Evolutionary conservation across 495 filamentous ascomycete species (phyloP), one percentile per base, ranked within the genome.

Genomic region (Hyaloscypha hepaticicola): DNA sequence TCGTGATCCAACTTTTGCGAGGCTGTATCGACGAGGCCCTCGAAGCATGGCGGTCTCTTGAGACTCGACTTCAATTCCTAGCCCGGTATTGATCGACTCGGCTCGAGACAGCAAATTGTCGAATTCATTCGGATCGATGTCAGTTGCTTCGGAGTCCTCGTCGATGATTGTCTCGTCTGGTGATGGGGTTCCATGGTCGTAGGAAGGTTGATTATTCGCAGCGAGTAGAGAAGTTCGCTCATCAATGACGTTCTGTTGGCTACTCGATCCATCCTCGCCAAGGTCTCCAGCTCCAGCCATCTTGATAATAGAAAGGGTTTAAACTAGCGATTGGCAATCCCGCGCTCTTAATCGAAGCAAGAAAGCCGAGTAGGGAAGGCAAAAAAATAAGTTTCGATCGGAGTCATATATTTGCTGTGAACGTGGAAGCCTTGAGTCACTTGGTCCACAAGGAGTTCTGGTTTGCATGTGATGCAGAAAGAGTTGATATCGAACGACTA

Each of bases 91-190:
- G 21, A 64, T 72, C 7, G 71, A 73, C n/a, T 75, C 66, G 28
- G 77, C 77, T 56, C 76, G 70, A 0, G 77, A 74, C 14, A 81
- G 63, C 34, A 79, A 31, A 34, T 77, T n/a, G 55, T 79, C 77
- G 57, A 79, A 76, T 55, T 77, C 72, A 61, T 79, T 77, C 55
- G 75, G 69, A 57, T 75, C 74, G 12, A 78, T 69, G 9, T 75
- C 70, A 1, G 41, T 69, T 28, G 72, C 70, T 38, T 65, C 48
- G 22, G 59, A 60, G 45, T 48, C 66, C 5, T 70, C 68, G n/a
- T 61, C 71, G 41, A 4, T 58, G 66, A 34, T 48, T 28, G 33
- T 25, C 11, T 58, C 53, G 21, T 58, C 59, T 14, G 50, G 41
- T 16, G 57, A 49, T n/a, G 28, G 21, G 9, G 65, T 48, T 3